Evolutionary conservation across 306 rosid species (phyloP), one percentile per base, ranked within the genome.

Genomic region (Vigna reflexopilosa): DNA sequence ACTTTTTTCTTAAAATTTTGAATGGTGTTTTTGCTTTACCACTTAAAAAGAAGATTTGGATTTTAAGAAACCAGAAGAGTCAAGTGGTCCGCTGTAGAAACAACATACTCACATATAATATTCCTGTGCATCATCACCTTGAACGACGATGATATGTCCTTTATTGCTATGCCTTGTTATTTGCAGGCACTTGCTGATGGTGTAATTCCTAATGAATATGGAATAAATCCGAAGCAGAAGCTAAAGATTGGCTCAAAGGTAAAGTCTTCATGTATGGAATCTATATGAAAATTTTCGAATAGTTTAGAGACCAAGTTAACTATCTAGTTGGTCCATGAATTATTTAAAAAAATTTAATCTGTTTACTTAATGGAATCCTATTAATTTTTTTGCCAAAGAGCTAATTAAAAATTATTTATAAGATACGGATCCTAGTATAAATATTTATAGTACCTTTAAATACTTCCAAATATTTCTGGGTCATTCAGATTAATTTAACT

Each of bases 241-340:
- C 87, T 94, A 70, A 89, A 94, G 87, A 94, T 94, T 88, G 98
- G 98, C 58, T 92, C 98, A 59, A 89, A 94, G 97, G 98, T 90
- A 80, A 82, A 68, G 22, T 47, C 24, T 50, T 65, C 63, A 47
- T 72, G 30, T 72, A 42, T 65, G 64, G 70, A 56, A 52, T 67
- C 71, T 42, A 9, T 8, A 42, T 55, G 61, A 55, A 55, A 55
- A 55, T 19, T 55, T 20, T 55, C 30, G 9, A 55, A 20, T 19
- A 55, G 30, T 55, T 55, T 55, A 20, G 61, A 26, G 30, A 55
- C 30, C 22, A 55, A 0, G 30, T 55, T 55, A 54, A 54, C 20
- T 54, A 54, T 54, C 22, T 2, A 55, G 14, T 55, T 19, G 61
- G 14, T 20, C 14, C 30, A 9, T 20, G 15, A 55, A 20, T 26